Evolutionary conservation across 2,329 filamentous ascomycete genomes (phyloP).

Genomic region (Lasiodiplodia hormozganensis): DNA sequence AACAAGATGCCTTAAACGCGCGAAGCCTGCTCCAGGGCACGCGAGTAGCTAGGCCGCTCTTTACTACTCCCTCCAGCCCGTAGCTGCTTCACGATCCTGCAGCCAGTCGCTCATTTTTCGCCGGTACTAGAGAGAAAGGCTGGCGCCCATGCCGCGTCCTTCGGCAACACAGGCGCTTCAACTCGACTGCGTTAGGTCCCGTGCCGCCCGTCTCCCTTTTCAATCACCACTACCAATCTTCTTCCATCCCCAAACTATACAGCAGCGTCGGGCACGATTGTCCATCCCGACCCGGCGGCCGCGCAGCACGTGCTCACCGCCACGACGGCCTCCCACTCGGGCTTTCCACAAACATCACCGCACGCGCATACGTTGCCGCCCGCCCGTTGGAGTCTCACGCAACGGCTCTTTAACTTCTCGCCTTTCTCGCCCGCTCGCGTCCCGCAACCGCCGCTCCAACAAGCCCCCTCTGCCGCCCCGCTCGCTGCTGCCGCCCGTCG

Average conservation of each 20-base stretch:
- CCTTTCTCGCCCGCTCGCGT: constrained; percentile 39
- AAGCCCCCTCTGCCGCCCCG: not conserved
- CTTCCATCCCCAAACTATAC: not conserved
- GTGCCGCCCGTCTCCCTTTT: constrained; percentile 12
- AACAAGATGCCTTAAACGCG: constrained; percentile 16
- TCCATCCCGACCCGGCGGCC: not conserved
- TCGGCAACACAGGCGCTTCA: constrained; percentile 1
- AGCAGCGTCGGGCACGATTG: constrained; percentile 13
- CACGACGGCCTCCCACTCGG: constrained; percentile 35
- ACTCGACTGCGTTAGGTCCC: constrained; percentile 13
- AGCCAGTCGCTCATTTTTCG: constrained; percentile 9
- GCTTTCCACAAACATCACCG: constrained; percentile 39
- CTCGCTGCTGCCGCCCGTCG: constrained; percentile 37
- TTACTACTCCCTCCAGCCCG: not conserved
- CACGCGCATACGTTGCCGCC: constrained; percentile 35
- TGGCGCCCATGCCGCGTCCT: not conserved
- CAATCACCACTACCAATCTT: constrained; percentile 20
- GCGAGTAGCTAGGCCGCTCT: not conserved
- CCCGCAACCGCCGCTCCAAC: constrained; percentile 15
- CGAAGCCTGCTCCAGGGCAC: not conserved
- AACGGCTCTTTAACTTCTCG: constrained; percentile 49
- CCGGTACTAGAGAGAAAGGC: not conserved
- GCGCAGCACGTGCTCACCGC: constrained; percentile 26
- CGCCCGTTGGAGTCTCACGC: constrained; percentile 49
- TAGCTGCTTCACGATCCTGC: not conserved